phyloP scores from a whole-genome alignment of 2,329 filamentous ascomycete species.

The Epichloe uncinata region DNA sequence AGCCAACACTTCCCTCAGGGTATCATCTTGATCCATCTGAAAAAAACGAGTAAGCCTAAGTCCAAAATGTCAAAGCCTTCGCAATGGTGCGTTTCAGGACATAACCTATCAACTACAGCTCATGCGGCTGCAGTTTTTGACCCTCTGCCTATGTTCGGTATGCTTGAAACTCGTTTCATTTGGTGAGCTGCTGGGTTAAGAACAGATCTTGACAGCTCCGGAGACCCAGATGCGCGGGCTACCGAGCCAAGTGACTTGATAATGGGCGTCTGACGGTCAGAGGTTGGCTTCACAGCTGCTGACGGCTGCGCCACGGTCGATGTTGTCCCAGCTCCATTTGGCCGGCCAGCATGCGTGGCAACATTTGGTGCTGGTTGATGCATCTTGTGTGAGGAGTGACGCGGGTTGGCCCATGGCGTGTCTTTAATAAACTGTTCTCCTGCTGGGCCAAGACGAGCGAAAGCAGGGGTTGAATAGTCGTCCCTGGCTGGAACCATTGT shows the following conservation, averaged over 20 bases:
- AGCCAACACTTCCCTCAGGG: slow-evolving; percentile 18
- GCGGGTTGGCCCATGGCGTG: slow-evolving; percentile 85
- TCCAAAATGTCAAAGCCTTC: background rate
- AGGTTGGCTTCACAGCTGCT: slow-evolving; percentile 12
- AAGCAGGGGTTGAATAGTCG: slow-evolving; percentile 34
- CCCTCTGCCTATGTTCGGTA: slow-evolving; percentile 18
- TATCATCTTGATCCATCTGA: slow-evolving; percentile 23
- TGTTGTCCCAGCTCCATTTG: background rate
- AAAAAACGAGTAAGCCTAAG: background rate
- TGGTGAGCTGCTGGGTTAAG: slow-evolving; percentile 19
- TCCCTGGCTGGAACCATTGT: slow-evolving; percentile 28
- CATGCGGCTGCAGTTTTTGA: slow-evolving; percentile 23
- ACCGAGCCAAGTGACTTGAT: slow-evolving; percentile 16
- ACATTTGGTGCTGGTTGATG: slow-evolving; percentile 23
- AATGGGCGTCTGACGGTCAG: slow-evolving; percentile 12
- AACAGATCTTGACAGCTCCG: slow-evolving; percentile 29
- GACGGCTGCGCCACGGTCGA: slow-evolving; percentile 4
- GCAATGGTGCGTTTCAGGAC: background rate
- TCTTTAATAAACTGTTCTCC: slow-evolving; percentile 82
- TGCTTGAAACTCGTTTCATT: slow-evolving; percentile 20
- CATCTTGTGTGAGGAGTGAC: slow-evolving; percentile 55
- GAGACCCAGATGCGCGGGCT: slow-evolving; percentile 24
- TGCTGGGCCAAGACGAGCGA: slow-evolving; percentile 46
- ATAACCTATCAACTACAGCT: slow-evolving; percentile 6
- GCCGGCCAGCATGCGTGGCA: slow-evolving; percentile 7